phyloP scores from a whole-genome alignment of 2,329 filamentous ascomycete species.

The Drechslerella coelobrocha region DNA sequence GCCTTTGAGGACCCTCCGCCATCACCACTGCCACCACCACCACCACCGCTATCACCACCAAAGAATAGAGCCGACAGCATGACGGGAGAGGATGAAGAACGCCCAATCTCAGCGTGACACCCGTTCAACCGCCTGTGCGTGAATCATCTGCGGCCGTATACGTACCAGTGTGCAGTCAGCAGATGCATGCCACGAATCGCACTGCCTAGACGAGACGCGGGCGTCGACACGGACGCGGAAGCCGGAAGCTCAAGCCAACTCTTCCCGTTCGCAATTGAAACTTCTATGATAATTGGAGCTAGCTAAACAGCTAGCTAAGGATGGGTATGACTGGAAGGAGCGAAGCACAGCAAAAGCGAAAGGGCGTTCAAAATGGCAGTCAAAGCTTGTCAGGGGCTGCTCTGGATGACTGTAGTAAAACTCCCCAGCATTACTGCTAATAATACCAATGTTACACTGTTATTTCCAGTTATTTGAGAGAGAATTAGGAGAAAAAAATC shows the following conservation, averaged over 20 bases:
- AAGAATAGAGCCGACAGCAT: slow-evolving; percentile 49
- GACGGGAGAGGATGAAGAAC: slow-evolving; percentile 3
- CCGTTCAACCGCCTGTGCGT: slow-evolving; percentile 22
- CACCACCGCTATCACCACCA: slow-evolving; percentile 18
- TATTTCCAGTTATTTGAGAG: not conserved
- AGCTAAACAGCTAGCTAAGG: not conserved
- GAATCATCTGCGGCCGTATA: slow-evolving; percentile 34
- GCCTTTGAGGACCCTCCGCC: slow-evolving; percentile 31
- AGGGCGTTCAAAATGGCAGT: not conserved
- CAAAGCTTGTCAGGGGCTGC: not conserved
- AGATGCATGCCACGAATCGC: slow-evolving; percentile 47
- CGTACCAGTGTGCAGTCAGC: slow-evolving; percentile 11
- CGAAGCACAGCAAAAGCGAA: not conserved
- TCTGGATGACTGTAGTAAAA: not conserved
- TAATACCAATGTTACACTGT: not conserved
- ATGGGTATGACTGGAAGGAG: not conserved
- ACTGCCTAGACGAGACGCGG: slow-evolving; percentile 30
- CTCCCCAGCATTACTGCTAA: not conserved
- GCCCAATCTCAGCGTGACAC: slow-evolving; percentile 48
- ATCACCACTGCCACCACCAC: slow-evolving; percentile 21
- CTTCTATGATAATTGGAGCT: not conserved
- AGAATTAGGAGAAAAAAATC: not conserved
- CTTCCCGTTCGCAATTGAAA: slow-evolving; percentile 1
- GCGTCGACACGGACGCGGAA: slow-evolving; percentile 11
- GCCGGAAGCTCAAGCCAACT: slow-evolving; percentile 2